Conservation (phyloP, 75 land plant species). For the Picea sitchensis region DNA sequence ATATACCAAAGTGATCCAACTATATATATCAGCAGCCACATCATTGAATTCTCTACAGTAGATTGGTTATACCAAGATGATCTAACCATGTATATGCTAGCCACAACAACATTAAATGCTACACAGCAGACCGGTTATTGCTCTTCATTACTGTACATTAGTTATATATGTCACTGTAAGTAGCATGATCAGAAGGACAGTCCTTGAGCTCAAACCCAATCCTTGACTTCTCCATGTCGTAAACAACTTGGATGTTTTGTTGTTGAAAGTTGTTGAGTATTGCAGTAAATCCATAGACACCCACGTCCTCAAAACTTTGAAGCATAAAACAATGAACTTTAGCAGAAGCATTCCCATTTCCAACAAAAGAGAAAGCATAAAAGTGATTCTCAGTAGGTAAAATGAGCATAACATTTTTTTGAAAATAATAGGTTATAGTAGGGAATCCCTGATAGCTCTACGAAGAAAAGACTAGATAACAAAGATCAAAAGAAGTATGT, state of each 20-base stretch:
- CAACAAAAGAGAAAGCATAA: neutral
- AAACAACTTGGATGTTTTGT: conserved; percentile 75
- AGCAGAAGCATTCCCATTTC: neutral
- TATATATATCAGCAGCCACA: no score
- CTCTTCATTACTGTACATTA: no score
- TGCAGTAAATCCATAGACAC: neutral
- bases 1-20: no score
- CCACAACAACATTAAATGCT: no score
- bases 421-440: no score
- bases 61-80: no score
- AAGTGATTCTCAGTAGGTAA: neutral
- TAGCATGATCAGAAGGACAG: conserved; percentile 14
- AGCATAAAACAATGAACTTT: neutral
- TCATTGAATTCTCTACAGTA: no score
- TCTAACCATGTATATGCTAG: no score
- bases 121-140: no score
- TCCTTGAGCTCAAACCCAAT: conserved; percentile 51
- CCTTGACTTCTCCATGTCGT: conserved; percentile 50
- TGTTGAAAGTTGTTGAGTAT: conserved; percentile 66
- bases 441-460: conserved; percentile 2
- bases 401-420: no score
- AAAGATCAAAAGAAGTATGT: conserved; percentile 10
- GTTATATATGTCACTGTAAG: no score
- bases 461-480: conserved; percentile 25
- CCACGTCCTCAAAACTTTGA: neutral